phyloP scores from a whole-genome alignment of 2,329 filamentous ascomycete species.

The Aspergillus sergii region DNA sequence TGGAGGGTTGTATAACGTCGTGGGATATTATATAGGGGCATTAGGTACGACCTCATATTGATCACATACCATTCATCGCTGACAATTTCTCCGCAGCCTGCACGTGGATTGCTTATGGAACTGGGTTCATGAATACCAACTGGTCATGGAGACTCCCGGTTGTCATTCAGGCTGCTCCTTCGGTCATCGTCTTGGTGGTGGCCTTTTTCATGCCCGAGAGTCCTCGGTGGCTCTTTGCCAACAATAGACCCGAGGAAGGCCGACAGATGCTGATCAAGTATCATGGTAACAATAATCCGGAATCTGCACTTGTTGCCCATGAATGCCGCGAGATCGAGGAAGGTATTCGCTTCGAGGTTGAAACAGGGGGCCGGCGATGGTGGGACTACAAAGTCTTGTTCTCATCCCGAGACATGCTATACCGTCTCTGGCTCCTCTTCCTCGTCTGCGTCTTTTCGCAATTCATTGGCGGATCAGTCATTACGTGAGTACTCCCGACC shows the following conservation, averaged over 20 bases:
- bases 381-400: conserved; percentile 14
- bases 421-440: conserved; percentile 12
- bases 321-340: conserved; percentile 28
- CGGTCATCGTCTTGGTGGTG: conserved; percentile 51
- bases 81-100: conserved; percentile 1
- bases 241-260: conserved; percentile 60
- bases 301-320: conserved; percentile 26
- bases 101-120: conserved; percentile 26
- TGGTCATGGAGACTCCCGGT: conserved; percentile 62
- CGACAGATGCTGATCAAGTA: conserved; percentile 60
- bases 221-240: conserved; percentile 63
- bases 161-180: conserved; percentile 54
- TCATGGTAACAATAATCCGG: conserved; percentile 55
- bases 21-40: conserved; percentile 19
- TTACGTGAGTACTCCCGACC: conserved; percentile 4
- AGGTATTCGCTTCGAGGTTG: conserved; percentile 11
- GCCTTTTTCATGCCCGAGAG: conserved; percentile 63
- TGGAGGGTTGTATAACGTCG: conserved; percentile 34
- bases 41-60: neutral
- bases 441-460: conserved; percentile 13
- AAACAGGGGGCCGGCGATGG: conserved; percentile 10
- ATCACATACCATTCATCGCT: neutral
- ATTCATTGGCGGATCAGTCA: conserved; percentile 12
- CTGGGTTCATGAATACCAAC: conserved; percentile 25
- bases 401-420: conserved; percentile 8